Evolutionary conservation across 2,329 filamentous ascomycete species (phyloP).

Genomic region (Myriosclerotinia duriaeana): DNA sequence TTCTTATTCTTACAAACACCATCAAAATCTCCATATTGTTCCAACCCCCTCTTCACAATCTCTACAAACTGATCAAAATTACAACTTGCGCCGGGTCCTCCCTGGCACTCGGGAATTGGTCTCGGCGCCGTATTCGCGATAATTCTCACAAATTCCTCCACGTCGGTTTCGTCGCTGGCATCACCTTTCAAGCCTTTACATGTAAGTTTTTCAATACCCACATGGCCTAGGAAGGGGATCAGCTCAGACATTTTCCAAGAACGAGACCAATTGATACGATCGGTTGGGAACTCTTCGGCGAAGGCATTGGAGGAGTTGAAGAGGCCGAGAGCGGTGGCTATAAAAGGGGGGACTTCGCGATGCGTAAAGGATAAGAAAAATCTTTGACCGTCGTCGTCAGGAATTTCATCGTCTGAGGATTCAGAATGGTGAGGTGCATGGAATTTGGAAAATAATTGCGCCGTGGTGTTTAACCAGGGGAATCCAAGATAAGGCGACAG

Average conservation of each 20-base stretch:
- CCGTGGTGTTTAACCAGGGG: slow-evolving; percentile 59
- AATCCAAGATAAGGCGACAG: slow-evolving; percentile 59
- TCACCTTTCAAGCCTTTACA: slow-evolving; percentile 55
- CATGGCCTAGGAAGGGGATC: slow-evolving; percentile 64
- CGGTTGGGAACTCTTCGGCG: slow-evolving; percentile 64
- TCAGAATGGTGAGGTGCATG: slow-evolving; percentile 29
- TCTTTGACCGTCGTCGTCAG: slow-evolving; percentile 49
- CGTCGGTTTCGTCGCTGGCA: slow-evolving; percentile 47
- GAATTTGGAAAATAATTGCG: slow-evolving; percentile 47
- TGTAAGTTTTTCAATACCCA: slow-evolving; percentile 64
- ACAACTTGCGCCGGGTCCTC: slow-evolving; percentile 54
- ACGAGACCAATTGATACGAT: slow-evolving; percentile 61
- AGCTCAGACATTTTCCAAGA: slow-evolving; percentile 63
- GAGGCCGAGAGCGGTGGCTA: slow-evolving; percentile 64
- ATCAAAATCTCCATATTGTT: slow-evolving; percentile 40
- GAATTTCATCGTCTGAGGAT: slow-evolving; percentile 19
- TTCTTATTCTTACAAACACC: slow-evolving; percentile 35
- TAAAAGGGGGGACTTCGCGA: slow-evolving; percentile 66
- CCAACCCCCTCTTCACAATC: slow-evolving; percentile 46
- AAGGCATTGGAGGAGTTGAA: slow-evolving; percentile 65
- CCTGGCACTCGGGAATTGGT: slow-evolving; percentile 49
- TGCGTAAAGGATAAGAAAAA: slow-evolving; percentile 65
- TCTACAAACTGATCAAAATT: slow-evolving; percentile 45
- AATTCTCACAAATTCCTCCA: slow-evolving; percentile 53
- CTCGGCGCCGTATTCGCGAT: slow-evolving; percentile 53